These are phyloP conservation scores for Furcasterigmium furcatum DNA, from an alignment of 2,329 filamentous ascomycete species.

Conservation along the genomic window DNA sequence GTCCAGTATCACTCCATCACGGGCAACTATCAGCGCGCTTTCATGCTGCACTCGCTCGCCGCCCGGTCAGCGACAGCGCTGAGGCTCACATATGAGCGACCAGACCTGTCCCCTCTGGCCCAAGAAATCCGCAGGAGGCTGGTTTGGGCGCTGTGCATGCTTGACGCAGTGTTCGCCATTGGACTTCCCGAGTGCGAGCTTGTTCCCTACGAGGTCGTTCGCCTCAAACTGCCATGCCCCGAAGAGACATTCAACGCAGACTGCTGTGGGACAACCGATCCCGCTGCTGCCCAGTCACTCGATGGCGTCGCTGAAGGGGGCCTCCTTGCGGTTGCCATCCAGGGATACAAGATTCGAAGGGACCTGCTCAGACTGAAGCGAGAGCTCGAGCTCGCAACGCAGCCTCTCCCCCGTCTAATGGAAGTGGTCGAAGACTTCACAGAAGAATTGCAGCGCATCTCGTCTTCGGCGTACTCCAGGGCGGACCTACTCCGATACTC, in stretches of 20 bases:
- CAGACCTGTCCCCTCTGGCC: constrained; percentile 33
- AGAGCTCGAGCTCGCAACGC: constrained; percentile 4
- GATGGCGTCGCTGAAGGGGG: constrained; percentile 9
- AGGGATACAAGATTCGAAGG: constrained; percentile 13
- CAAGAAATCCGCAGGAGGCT: constrained; percentile 39
- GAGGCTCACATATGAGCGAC: constrained; percentile 38
- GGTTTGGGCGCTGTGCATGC: constrained; percentile 41
- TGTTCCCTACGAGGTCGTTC: constrained; percentile 36
- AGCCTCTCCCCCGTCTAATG: constrained; percentile 4
- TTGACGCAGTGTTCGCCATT: constrained; percentile 37
- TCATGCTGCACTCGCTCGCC: constrained; percentile 39
- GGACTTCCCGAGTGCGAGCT: constrained; percentile 42
- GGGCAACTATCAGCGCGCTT: constrained; percentile 38
- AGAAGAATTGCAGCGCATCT: constrained; percentile 4
- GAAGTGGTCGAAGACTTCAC: constrained; percentile 11
- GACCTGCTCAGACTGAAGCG: constrained; percentile 16
- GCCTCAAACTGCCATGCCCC: constrained; percentile 36
- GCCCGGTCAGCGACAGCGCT: constrained; percentile 39
- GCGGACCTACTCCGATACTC: constrained; percentile 3
- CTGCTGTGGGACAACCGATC: background rate
- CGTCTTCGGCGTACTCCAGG: constrained; percentile 3
- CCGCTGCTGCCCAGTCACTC: constrained; percentile 1
- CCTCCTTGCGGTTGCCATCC: constrained; percentile 11
- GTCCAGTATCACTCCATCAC: constrained; percentile 40
- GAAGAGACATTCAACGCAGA: constrained; percentile 34